A percentile compares a stretch with the other conserved stretches of the same genome.
Evolutionary conservation across 2,329 filamentous ascomycete species (phyloP).

Genomic region (Colletotrichum sp.): DNA sequence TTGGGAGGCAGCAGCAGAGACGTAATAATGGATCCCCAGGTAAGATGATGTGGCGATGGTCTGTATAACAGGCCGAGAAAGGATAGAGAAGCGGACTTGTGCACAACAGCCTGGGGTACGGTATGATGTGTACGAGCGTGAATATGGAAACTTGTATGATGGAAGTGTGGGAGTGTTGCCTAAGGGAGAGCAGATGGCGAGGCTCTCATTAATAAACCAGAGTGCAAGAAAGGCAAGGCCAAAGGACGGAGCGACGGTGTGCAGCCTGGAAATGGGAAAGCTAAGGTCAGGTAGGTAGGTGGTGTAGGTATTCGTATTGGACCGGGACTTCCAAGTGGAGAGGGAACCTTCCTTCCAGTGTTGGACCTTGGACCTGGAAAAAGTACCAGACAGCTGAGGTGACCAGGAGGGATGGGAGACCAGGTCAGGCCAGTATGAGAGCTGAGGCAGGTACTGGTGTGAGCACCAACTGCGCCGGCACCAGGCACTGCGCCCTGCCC

Average conservation of each 20-base stretch:
- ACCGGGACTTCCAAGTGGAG: constrained; percentile 12
- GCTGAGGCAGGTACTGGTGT: background rate
- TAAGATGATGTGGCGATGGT: background rate
- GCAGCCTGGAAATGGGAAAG: constrained; percentile 19
- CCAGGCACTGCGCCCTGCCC: background rate
- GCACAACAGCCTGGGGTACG: background rate
- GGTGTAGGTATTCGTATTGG: background rate
- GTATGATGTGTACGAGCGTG: background rate
- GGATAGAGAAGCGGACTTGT: background rate
- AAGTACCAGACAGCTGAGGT: background rate
- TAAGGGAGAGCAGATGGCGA: constrained; percentile 11
- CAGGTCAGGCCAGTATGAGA: background rate
- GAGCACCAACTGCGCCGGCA: background rate
- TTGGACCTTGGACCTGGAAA: background rate
- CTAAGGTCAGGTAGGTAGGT: background rate
- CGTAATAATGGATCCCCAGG: background rate
- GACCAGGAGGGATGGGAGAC: background rate
- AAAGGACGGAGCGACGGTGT: constrained; percentile 2
- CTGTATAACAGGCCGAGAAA: background rate
- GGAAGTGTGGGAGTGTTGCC: constrained; percentile 14
- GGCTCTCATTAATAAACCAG: constrained; percentile 20
- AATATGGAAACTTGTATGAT: constrained; percentile 2
- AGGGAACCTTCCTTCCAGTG: background rate
- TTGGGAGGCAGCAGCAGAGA: background rate
- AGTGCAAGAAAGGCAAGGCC: constrained; percentile 9